These are phyloP conservation scores for Sonneratia caseolaris DNA, from an alignment of 345 rosid genomes.

Conservation along the genomic window DNA sequence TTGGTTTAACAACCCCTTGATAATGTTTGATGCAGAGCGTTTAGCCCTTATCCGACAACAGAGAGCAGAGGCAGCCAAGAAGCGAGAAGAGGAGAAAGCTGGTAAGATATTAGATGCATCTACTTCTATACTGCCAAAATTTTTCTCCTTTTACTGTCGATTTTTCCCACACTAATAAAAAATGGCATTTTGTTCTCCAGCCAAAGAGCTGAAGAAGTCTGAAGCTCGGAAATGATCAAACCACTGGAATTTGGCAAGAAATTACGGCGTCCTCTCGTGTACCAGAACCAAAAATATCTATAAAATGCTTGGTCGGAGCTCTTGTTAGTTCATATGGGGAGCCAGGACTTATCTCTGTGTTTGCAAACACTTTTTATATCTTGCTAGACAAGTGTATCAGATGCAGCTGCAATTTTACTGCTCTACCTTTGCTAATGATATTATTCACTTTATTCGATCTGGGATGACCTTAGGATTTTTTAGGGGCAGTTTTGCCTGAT, in stretches of 20 bases:
- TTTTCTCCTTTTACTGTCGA: background rate
- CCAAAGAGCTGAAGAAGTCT: conserved; percentile 52
- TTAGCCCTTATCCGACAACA: conserved; percentile 76
- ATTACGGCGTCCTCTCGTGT: background rate
- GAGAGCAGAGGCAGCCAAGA: conserved; percentile 66
- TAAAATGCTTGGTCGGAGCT: background rate
- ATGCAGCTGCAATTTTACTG: background rate
- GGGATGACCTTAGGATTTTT: too few species aligned
- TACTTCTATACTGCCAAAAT: background rate
- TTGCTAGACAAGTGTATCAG: background rate
- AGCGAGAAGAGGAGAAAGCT: conserved; percentile 64
- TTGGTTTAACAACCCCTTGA: background rate
- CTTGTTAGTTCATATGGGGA: background rate
- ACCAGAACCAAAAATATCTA: background rate
- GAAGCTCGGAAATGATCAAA: conserved; percentile 45
- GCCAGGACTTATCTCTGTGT: background rate
- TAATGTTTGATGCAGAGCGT: conserved; percentile 43
- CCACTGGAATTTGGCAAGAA: background rate
- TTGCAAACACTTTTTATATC: background rate
- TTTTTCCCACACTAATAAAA: background rate
- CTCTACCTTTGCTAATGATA: background rate
- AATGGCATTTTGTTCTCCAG: conserved; percentile 21
- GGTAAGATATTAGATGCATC: conserved; percentile 22
- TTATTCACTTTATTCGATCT: background rate
- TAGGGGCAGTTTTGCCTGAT: background rate